Percentiles rank a stretch among this genome's conserved stretches.
phyloP scores from a whole-genome alignment of 768 basidiomycete species.

The Trametes elegans region DNA sequence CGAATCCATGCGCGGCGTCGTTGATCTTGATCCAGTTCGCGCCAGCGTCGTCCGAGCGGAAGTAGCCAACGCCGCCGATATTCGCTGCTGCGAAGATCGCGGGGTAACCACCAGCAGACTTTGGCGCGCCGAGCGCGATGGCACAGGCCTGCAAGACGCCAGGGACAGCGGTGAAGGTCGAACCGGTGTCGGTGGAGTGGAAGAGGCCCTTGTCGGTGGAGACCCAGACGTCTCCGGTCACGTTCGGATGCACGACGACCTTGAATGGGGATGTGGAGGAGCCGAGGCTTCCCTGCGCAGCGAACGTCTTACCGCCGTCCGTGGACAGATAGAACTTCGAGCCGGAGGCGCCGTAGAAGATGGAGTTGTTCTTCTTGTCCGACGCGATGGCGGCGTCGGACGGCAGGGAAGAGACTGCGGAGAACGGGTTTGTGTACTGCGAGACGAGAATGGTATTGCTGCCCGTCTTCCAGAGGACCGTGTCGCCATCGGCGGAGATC shows the following conservation, averaged over 20 bases:
- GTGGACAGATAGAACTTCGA: slow-evolving; percentile 59
- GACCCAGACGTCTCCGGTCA: slow-evolving; percentile 64
- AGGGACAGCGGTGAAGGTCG: slow-evolving; percentile 46
- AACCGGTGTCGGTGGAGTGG: slow-evolving; percentile 54
- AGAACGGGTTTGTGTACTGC: slow-evolving; percentile 47
- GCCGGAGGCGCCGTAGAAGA: slow-evolving; percentile 60
- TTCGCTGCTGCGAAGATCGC: slow-evolving; percentile 55
- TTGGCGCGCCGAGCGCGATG: slow-evolving; percentile 55
- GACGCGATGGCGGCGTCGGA: slow-evolving; percentile 55
- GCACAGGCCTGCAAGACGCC: slow-evolving; percentile 54
- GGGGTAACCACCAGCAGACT: slow-evolving; percentile 45
- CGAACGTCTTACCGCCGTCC: slow-evolving; percentile 54
- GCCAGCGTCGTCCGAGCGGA: slow-evolving; percentile 55
- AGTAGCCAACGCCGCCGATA: slow-evolving; percentile 49
- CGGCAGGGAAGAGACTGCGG: slow-evolving; percentile 50
- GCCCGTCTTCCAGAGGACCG: slow-evolving; percentile 55
- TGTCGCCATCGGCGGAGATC: slow-evolving; percentile 52
- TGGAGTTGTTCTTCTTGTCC: slow-evolving; percentile 54
- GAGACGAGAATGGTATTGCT: slow-evolving; percentile 52
- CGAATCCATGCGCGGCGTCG: slow-evolving; percentile 57
- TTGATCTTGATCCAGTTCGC: slow-evolving; percentile 59
- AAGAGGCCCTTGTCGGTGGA: slow-evolving; percentile 57
- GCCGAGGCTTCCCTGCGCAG: slow-evolving; percentile 41
- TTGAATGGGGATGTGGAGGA: slow-evolving; percentile 48
- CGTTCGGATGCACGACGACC: slow-evolving; percentile 51